Base-by-base conservation (phyloP, 169 alveolate genomes). In the Babesia bovis region DNA sequence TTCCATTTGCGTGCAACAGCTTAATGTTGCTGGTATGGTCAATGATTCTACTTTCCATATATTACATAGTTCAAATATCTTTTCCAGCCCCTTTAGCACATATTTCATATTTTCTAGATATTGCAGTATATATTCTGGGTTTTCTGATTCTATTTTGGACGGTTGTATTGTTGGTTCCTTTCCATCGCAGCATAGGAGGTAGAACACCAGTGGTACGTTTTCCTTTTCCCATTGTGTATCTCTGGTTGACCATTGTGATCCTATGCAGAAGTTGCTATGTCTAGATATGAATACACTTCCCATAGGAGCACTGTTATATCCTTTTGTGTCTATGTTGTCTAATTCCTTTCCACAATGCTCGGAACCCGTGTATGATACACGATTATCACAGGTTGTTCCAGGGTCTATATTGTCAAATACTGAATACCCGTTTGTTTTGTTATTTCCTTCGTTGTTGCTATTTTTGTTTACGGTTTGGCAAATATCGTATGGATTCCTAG, bases 21-120 rank as follows among this genome's bases (percentile, higher is more conserved):
- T 55, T 36, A 78, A 70, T n/a, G 82, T 49, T 5, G 82, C 87
- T 26, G 87, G 87, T n/a, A 78, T 23, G n/a, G 69, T 38, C 40
- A 78, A 38, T 0, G 87, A 59, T 23, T n/a, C 51, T n/a, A 78
- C 68, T 25, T 59, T 57, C 65, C 57, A 55, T 19, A 28, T 28
- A 40, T 7, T 45, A 38, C 87, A 78, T 12, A 53, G 40, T 4
- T 19, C 4, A 45, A 78, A 28, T 15, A 78, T 78, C 25, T 59
- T 35, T 7, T 53, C 61, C 63, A 78, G 32, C 10, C 87, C 87
- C 4, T 40, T 12, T 26, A 78, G 41, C 23, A 78, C 63, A 7
- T 47, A 44, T 35, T 66, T 36, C 57, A 78, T 78, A 26, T 28
- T 44, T 2, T 68, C 49, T 28, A 69, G 6, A 19, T 78, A 67